Conservation (phyloP, 208 protist genomes). For the Leishmania martiniquensis region DNA sequence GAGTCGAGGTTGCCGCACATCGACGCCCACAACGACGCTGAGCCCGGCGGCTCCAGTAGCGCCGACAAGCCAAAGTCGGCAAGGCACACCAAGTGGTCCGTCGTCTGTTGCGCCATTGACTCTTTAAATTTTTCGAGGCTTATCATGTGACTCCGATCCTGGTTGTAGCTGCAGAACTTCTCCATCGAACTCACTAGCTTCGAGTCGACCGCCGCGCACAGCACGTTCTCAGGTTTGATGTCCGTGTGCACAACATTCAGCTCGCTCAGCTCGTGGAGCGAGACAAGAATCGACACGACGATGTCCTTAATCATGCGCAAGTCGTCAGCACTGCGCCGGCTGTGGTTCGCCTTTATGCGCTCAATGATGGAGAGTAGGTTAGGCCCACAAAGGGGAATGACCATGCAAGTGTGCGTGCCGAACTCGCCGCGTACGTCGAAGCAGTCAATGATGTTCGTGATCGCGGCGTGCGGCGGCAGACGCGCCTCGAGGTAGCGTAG, state of each 20-base stretch:
- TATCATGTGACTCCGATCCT: conserved; percentile 49
- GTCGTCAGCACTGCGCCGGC: conserved; percentile 55
- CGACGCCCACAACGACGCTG: conserved; percentile 15
- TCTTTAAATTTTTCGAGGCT: conserved; percentile 29
- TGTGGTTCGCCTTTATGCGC: conserved; percentile 47
- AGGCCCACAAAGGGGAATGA: conserved; percentile 79
- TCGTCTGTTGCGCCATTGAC: conserved; percentile 32
- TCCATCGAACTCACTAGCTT: conserved; percentile 68
- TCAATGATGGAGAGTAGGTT: conserved; percentile 89
- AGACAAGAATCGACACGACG: conserved; percentile 63
- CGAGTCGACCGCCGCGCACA: conserved; percentile 70
- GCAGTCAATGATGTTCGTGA: conserved; percentile 76
- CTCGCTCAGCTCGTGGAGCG: conserved; percentile 68
- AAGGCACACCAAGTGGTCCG: conserved; percentile 61
- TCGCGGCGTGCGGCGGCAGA: conserved; percentile 32
- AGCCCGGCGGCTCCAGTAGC: conserved; percentile 51
- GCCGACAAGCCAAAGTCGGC: conserved; percentile 84
- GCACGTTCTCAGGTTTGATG: conserved; percentile 93
- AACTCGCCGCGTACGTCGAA: conserved; percentile 76
- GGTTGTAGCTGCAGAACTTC: conserved; percentile 64
- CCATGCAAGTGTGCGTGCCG: conserved; percentile 78
- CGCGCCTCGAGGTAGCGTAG: conserved; percentile 59
- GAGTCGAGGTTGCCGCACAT: conserved; percentile 23
- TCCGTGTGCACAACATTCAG: conserved; percentile 92
- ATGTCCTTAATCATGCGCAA: conserved; percentile 82